These are phyloP conservation scores for Jatropha podagrica DNA, from an alignment of 441 rosid species.

Conservation along the genomic window DNA sequence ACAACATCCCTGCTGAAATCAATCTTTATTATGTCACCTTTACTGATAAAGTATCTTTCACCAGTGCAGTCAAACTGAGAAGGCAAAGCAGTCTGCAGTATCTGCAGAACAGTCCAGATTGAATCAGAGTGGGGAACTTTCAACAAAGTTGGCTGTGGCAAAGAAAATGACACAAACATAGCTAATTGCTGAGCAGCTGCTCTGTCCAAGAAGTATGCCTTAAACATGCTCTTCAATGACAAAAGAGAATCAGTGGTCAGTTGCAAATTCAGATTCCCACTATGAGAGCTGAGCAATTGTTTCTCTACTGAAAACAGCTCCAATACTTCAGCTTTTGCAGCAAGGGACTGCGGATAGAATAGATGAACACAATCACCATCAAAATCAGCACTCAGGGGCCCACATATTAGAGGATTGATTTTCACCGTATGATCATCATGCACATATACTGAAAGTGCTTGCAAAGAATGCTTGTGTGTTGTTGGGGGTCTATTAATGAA, in stretches of 20 bases:
- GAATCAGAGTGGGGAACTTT: slow-evolving; percentile 46
- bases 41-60: slow-evolving; percentile 49
- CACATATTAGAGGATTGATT: slow-evolving; percentile 90
- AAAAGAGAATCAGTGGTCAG: slow-evolving; percentile 70
- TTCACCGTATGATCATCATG: slow-evolving; percentile 94
- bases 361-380: slow-evolving; percentile 95
- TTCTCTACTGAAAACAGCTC: slow-evolving; percentile 93
- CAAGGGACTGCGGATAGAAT: slow-evolving; percentile 87
- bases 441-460: slow-evolving; percentile 85
- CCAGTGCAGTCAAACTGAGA: slow-evolving; percentile 53
- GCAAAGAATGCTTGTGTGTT: slow-evolving; percentile 91
- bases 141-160: slow-evolving; percentile 68
- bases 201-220: slow-evolving; percentile 45
- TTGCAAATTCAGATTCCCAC: slow-evolving; percentile 78
- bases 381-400: slow-evolving; percentile 92
- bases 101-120: slow-evolving; percentile 72
- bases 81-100: slow-evolving; percentile 75
- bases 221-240: slow-evolving; percentile 64
- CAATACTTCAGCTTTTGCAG: slow-evolving; percentile 89
- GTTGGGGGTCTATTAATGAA: slow-evolving; percentile 96
- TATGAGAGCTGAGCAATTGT: slow-evolving; percentile 89
- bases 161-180: slow-evolving; percentile 57
- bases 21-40: slow-evolving; percentile 52
- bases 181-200: slow-evolving; percentile 70
- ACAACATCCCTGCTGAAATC: slow-evolving; percentile 47